phyloP scores from a whole-genome alignment of 257 asterid genomes.

The Lycium barbarum region DNA sequence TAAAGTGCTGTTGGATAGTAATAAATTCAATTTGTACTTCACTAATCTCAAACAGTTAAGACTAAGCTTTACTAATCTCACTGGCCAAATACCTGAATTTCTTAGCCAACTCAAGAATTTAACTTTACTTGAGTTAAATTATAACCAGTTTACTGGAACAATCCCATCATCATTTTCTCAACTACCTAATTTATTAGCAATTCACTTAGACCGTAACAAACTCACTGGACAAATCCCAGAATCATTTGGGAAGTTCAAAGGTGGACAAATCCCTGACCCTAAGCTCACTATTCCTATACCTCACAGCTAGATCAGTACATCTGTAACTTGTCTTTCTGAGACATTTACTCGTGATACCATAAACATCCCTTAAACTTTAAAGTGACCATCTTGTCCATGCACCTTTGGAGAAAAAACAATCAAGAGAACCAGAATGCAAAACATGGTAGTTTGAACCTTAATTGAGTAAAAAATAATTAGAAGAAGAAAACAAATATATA shows the following conservation, averaged over 20 bases:
- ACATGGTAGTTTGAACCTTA: no score
- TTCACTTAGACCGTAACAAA: conserved; percentile 56
- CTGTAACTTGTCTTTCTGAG: no score
- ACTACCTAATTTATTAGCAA: conserved; percentile 41
- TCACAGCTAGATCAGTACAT: no score
- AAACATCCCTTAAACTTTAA: no score
- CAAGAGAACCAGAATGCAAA: no score
- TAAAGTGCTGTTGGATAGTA: neutral
- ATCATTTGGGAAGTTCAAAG: conserved; percentile 47
- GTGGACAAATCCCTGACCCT: conserved; percentile 24
- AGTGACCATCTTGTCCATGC: no score
- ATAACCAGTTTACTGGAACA: conserved; percentile 53
- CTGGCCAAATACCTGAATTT: conserved; percentile 58
- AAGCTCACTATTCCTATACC: no score
- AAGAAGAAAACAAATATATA: no score
- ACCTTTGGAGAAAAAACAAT: no score
- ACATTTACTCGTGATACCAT: no score
- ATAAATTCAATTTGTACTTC: conserved; percentile 6
- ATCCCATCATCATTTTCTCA: conserved; percentile 51
- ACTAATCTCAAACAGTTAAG: conserved; percentile 42
- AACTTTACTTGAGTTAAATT: conserved; percentile 44
- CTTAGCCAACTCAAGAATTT: conserved; percentile 53
- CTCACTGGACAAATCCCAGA: conserved; percentile 68
- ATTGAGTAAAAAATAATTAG: no score
- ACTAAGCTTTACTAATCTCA: conserved; percentile 50